Base-by-base conservation (phyloP, 2,329 filamentous ascomycete species). In the Fusarium burgessii region DNA sequence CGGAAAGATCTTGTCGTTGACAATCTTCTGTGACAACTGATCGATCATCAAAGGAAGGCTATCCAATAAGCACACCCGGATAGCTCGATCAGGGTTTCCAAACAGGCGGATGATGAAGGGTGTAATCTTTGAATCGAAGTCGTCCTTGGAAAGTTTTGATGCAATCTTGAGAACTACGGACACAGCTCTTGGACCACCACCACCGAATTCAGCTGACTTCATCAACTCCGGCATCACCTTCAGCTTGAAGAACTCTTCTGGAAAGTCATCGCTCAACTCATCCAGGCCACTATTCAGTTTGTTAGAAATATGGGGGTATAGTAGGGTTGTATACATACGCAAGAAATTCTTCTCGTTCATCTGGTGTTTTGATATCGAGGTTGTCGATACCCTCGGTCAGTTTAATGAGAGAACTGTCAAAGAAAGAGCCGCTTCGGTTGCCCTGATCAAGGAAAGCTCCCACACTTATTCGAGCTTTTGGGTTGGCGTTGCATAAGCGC, bases 151-250 rank as follows among this genome's bases (percentile, higher is more conserved):
- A 42, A 99, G 84, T 78, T 97, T 98, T 10, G 90, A 85, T 7
- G 94, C 90, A 74, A 99, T 98, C 78, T 97, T 97, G 85, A 98
- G 90, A 42, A 97, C 93, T 3, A 97, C 90, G 2, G 87, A 84
- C 65, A 99, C 93, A 1, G 97, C 95, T 77, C 97, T 97, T 1
- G 95, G 93, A 0, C 96, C 96, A 32, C 96, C 96, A 14, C 95
- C 96, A 11, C 96, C 96, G 80, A 98, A 99, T 77, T 99, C 96
- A n/a, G 98, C 94, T 0, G 95, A 97, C 78, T 98, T 99, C n/a
- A 99, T 87, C 33, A 99, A 84, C 78, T 99, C 96, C 0, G 96
- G 96, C 12, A 99, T 86, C 6, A 99, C 90, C 78, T 98, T 99
- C 87, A 97, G 93, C 79, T 97, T 97, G 86, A 98, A 97, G 80